Conservation (phyloP, 164 flowering plant species). For the Stephania yunnanensis region DNA sequence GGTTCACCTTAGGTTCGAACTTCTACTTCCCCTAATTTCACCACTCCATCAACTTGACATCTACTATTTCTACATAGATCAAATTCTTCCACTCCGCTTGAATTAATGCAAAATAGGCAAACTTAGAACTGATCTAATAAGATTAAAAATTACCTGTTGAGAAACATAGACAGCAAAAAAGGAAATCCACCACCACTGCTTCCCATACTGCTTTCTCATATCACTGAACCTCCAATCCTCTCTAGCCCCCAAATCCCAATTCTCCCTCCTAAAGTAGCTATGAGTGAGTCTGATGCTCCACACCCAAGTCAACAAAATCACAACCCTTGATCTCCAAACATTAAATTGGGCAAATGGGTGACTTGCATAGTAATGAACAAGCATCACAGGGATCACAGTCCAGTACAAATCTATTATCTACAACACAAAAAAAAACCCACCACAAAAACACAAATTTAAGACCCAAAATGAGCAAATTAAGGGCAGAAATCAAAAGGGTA, state of each 20-base stretch:
- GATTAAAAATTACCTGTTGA: slow-evolving; percentile 50
- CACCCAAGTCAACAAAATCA: slow-evolving; percentile 62
- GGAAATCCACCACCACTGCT: slow-evolving; percentile 89
- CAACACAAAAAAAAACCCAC: slow-evolving; percentile 16
- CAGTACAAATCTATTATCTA: slow-evolving; percentile 92
- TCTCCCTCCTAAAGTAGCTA: slow-evolving; percentile 83
- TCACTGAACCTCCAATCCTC: slow-evolving; percentile 93
- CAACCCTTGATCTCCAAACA: slow-evolving; percentile 49
- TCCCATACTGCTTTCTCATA: slow-evolving; percentile 61
- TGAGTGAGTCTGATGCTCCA: slow-evolving; percentile 84
- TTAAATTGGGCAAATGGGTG: slow-evolving; percentile 55
- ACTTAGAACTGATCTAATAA: neutral
- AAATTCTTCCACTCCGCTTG: neutral
- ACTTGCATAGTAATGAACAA: slow-evolving; percentile 64
- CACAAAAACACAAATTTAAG: neutral
- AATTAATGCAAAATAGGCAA: neutral
- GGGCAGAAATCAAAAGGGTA: neutral
- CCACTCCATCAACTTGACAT: no score
- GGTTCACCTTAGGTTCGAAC: no score
- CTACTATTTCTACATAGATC: no score
- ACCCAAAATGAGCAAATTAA: neutral
- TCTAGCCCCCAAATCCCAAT: slow-evolving; percentile 81
- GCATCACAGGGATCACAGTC: slow-evolving; percentile 88
- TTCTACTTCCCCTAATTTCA: no score
- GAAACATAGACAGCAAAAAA: slow-evolving; percentile 70